Evolutionary conservation across 1,139 yeast species (phyloP).

Genomic region (Groenewaldozyma auringiensis): DNA sequence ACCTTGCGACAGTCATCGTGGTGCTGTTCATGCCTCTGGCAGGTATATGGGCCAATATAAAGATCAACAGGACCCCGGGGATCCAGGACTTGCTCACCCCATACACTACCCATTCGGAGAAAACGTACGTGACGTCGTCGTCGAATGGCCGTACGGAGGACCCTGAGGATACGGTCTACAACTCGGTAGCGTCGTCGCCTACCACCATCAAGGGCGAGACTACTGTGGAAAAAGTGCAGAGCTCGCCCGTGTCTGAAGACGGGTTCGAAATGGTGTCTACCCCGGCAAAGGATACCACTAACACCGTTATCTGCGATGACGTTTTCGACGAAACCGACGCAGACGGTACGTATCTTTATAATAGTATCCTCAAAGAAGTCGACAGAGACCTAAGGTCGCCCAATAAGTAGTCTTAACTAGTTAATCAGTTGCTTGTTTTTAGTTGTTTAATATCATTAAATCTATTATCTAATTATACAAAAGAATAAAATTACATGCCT

Average conservation of each 20-base stretch:
- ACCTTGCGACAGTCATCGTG: constrained; percentile 40
- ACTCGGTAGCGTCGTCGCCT: not conserved
- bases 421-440: no score
- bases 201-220: not conserved
- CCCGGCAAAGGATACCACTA: not conserved
- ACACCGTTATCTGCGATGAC: not conserved
- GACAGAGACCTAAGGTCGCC: not conserved
- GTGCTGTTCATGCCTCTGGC: constrained; percentile 73
- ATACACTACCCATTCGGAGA: not conserved
- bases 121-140: not conserved
- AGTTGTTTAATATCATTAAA: no score
- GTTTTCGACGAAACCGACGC: not conserved
- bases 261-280: not conserved
- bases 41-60: constrained; percentile 67
- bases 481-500: not conserved
- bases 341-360: not conserved
- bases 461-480: no score
- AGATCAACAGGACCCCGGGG: not conserved
- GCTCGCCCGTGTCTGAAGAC: not conserved
- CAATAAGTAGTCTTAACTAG: not conserved
- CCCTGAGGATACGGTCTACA: not conserved
- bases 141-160: not conserved
- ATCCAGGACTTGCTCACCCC: constrained; percentile 7
- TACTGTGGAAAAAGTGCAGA: not conserved
- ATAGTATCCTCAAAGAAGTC: not conserved